Conservation (phyloP, 2,329 filamentous ascomycete genomes). For the Phoma sp. region DNA sequence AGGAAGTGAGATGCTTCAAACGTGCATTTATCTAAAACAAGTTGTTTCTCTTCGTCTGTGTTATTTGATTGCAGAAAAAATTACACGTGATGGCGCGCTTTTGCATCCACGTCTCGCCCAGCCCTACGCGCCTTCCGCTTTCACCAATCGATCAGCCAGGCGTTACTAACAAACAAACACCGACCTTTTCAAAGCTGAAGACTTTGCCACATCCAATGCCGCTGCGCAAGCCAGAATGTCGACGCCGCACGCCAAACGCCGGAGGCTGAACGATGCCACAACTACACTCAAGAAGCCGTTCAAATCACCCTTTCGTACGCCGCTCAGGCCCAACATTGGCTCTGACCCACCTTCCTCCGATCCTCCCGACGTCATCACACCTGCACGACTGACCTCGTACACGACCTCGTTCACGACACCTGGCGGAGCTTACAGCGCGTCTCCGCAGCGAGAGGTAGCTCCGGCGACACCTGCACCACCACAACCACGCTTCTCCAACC, state of each 20-base stretch:
- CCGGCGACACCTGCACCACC: slow-evolving; percentile 9
- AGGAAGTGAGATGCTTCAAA: no score
- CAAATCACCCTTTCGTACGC: slow-evolving; percentile 69
- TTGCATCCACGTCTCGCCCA: neutral
- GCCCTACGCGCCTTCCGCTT: slow-evolving; percentile 2
- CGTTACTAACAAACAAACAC: slow-evolving; percentile 2
- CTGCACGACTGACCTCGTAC: slow-evolving; percentile 5
- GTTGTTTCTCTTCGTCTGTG: no score
- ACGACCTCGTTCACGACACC: neutral
- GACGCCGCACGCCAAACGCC: slow-evolving; percentile 65
- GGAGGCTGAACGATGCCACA: slow-evolving; percentile 64
- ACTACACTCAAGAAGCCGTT: slow-evolving; percentile 73
- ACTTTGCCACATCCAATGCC: slow-evolving; percentile 17
- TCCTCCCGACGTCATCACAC: slow-evolving; percentile 21
- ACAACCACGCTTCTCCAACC: slow-evolving; percentile 17
- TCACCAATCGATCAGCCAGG: neutral
- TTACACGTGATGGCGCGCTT: slow-evolving; percentile 3
- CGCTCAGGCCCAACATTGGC: slow-evolving; percentile 36
- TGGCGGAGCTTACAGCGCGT: neutral
- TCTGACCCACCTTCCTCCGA: slow-evolving; percentile 37
- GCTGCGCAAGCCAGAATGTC: slow-evolving; percentile 48
- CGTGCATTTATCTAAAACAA: no score
- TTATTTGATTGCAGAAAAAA: neutral
- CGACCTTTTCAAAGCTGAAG: neutral
- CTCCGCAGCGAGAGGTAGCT: neutral